Base-by-base conservation (phyloP, 371 early-diverging fungal genomes). In the Rhizopus delemar region DNA sequence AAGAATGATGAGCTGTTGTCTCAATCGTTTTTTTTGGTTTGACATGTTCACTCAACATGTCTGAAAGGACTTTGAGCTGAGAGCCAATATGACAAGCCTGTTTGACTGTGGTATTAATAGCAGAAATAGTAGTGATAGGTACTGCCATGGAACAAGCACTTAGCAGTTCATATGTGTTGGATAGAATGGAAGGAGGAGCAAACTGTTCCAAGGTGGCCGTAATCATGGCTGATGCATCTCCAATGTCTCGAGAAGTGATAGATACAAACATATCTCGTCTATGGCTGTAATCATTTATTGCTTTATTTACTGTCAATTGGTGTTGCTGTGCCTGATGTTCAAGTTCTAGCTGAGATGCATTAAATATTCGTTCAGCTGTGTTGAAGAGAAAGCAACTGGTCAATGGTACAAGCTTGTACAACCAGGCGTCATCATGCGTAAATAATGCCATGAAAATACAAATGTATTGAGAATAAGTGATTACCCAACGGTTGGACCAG, bases 91-190 rank as follows among this genome's bases (percentile, higher is more conserved):
- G 68, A 29, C 69, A 71, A 0, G 70, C 70, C 51, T 75, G 73
- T 34, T 75, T 71, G 58, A 77, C 71, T 15, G 71, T 72, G 2
- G 75, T 74, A 3, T 64, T 68, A 28, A 80, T 77, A 5, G 82
- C 81, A 0, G 74, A 69, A 0, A 78, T 74, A 41, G 79, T 80
- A 4, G 81, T 67, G 13, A 80, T 80, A 0, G 84, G 84, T 7
- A 81, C 72, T 1, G 82, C 72, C 7, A 84, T 78, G 0, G 79
- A 80, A 55, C 84, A 84, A 15, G 84, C 76, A 11, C 81, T 73
- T 22, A 84, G 51, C 8, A 77, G 49, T 56, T 81, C 84, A 41
- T 80, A 77, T 0, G 75, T 69, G 46, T 77, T 67, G 2, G 72
- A 43, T 12, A 77, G 59, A 29, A 84, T 70, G 8, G 66, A 69